phyloP scores from a whole-genome alignment of 352 stramenopile genomes.

The Globisporangium nagaii region DNA sequence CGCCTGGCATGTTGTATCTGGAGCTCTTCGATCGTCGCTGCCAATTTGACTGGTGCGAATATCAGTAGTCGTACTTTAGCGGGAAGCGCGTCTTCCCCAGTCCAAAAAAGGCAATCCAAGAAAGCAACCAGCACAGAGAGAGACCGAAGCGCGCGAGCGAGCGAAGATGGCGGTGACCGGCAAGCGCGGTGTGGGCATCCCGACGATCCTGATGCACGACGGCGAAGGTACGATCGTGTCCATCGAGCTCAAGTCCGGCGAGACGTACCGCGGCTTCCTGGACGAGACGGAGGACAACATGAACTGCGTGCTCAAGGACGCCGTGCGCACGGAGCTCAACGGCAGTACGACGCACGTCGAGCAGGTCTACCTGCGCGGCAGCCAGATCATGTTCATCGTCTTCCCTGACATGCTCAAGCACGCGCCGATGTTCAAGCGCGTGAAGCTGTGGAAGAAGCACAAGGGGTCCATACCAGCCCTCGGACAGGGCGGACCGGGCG shows the following conservation, averaged over 20 bases:
- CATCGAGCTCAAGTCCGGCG: conserved; percentile 83
- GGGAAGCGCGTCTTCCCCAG: background rate
- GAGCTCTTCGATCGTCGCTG: background rate
- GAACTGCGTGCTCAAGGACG: conserved; percentile 88
- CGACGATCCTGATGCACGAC: conserved; percentile 82
- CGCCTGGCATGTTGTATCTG: too few species aligned
- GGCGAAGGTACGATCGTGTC: conserved; percentile 85
- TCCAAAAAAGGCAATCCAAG: background rate
- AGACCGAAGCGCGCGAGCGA: background rate
- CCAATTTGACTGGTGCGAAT: conserved; percentile 6
- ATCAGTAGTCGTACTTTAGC: conserved; percentile 1
- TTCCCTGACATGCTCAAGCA: conserved; percentile 89
- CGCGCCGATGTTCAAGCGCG: conserved; percentile 83
- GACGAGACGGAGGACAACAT: conserved; percentile 89
- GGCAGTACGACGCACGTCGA: conserved; percentile 77
- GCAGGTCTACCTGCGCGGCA: conserved; percentile 80
- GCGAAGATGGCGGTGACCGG: conserved; percentile 70
- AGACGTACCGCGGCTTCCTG: conserved; percentile 80
- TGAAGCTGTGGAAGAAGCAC: conserved; percentile 88
- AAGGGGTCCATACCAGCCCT: conserved; percentile 70
- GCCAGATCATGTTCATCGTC: conserved; percentile 85
- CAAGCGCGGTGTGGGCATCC: conserved; percentile 81
- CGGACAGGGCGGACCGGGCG: conserved; percentile 56
- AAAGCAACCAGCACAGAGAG: background rate
- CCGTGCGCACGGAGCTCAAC: conserved; percentile 75